These are phyloP conservation scores for Pleurotus platypus DNA, from an alignment of 768 basidiomycete genomes.

Conservation along the genomic window DNA sequence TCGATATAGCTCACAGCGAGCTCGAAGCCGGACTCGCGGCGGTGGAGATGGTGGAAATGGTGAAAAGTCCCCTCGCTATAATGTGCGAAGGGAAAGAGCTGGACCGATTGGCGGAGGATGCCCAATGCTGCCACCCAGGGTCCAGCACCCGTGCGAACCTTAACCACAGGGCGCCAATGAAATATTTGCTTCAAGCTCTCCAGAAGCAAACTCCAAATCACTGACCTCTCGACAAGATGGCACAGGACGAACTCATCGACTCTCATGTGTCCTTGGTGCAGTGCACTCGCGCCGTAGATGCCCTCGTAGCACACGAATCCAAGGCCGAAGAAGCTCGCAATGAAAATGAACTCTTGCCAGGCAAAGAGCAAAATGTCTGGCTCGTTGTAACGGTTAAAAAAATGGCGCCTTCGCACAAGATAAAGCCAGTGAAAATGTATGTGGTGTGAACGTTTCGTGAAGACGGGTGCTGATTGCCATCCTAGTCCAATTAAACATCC, in stretches of 20 bases:
- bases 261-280: conserved; percentile 67
- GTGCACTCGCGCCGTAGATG: conserved; percentile 73
- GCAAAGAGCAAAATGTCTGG: conserved; percentile 86
- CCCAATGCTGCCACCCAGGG: not conserved
- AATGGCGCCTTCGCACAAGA: conserved; percentile 66
- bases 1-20: not conserved
- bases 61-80: not conserved
- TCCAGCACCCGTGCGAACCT: not conserved
- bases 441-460: conserved; percentile 22
- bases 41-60: too few species aligned
- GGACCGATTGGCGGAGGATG: not conserved
- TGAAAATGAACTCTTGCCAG: conserved; percentile 70
- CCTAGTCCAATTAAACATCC: conserved; percentile 74
- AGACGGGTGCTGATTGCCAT: not conserved
- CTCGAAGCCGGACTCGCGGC: too few species aligned
- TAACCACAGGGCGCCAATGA: not conserved
- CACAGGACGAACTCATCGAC: conserved; percentile 58
- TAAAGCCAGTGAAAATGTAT: conserved; percentile 86
- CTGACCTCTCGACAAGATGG: conserved; percentile 27
- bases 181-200: not conserved
- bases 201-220: not conserved
- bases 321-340: conserved; percentile 63
- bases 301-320: conserved; percentile 68
- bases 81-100: not conserved
- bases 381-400: conserved; percentile 84